Evolutionary conservation across 1,139 yeast species (phyloP), one percentile per base, ranked within the genome.

Genomic region (Yamadazyma epiphylla): DNA sequence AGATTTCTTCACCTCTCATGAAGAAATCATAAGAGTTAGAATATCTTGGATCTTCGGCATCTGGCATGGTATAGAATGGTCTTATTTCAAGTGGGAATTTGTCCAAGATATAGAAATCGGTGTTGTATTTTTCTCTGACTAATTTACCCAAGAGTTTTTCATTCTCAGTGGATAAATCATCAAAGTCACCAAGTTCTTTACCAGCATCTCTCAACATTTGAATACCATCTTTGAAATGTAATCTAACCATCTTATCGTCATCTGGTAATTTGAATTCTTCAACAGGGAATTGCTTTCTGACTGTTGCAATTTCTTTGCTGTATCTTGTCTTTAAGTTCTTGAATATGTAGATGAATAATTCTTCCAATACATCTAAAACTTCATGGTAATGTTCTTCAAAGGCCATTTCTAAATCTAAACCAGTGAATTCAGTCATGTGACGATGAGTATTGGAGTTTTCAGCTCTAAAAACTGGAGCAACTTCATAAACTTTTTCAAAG

Each of bases 51-150:
- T 94, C 88, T 53, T 79, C 83, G 12, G 97, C 74, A 58, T 89
- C 96, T 40, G 98, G 97, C 98, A 94, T 91, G 36, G 99, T 91
- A 75, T 91, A 91, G 76, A 91, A 91, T 37, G 99, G 99, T 70
- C 99, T 83, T 36, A 88, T 76, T 19, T 86, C 94, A 53, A 88
- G 71, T 50, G 98, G 99, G 84, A 94, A 91, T 62, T 91, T 91
- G 73, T 91, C 99, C 64, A 91, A 77, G 53, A 91, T 87, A 70
- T 89, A 91, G 74, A 91, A 91, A 64, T 91, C 99, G 35, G 98
- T 91, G 64, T 89, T 87, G 64, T 88, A 89, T 64, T 87, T 81
- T 39, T 88, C 96, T 58, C 89, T 83, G 28, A 91, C 94, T 45
- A 91, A 68, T 55, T 79, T 81, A 59, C 99, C 99, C 48, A 91